These are phyloP conservation scores for Gracilaria domingensis DNA, from an alignment of 23 red algal species.

Conservation along the genomic window DNA sequence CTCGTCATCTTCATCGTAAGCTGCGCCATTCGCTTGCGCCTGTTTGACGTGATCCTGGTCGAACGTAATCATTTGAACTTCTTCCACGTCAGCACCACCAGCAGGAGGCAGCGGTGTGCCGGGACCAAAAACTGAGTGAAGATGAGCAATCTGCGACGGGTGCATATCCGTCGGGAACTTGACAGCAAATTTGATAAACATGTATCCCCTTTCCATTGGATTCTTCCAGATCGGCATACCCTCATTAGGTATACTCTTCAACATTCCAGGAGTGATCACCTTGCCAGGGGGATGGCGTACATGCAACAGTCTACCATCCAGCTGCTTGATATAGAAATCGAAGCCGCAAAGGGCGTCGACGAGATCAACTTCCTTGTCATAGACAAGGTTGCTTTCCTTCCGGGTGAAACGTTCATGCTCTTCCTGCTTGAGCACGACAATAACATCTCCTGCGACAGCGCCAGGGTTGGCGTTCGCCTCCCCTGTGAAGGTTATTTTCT, in stretches of 20 bases:
- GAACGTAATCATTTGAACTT: slow-evolving; percentile 82
- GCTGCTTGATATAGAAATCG: slow-evolving; percentile 76
- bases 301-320: slow-evolving; percentile 86
- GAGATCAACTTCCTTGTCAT: slow-evolving; percentile 81
- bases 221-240: slow-evolving; percentile 97
- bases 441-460: slow-evolving; percentile 84
- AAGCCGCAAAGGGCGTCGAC: slow-evolving; percentile 91
- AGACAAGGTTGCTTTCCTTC: slow-evolving; percentile 81
- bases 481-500: slow-evolving; percentile 95
- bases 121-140: slow-evolving; percentile 87
- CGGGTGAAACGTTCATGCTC: slow-evolving; percentile 85
- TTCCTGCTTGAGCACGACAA: slow-evolving; percentile 95
- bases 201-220: slow-evolving; percentile 79
- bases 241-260: slow-evolving; percentile 95
- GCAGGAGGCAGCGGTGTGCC: slow-evolving; percentile 36
- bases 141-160: slow-evolving; percentile 40
- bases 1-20: slow-evolving; percentile 80
- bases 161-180: slow-evolving; percentile 72
- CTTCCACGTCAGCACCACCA: slow-evolving; percentile 72
- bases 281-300: slow-evolving; percentile 65
- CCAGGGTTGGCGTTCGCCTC: slow-evolving; percentile 97
- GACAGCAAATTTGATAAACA: slow-evolving; percentile 95
- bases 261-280: slow-evolving; percentile 76
- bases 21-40: slow-evolving; percentile 49
- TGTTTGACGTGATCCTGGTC: slow-evolving; percentile 69